Percentiles rank a stretch among this genome's conserved stretches.
Conservation (phyloP, 2,329 filamentous ascomycete genomes). For the Colletotrichum spinosum region DNA sequence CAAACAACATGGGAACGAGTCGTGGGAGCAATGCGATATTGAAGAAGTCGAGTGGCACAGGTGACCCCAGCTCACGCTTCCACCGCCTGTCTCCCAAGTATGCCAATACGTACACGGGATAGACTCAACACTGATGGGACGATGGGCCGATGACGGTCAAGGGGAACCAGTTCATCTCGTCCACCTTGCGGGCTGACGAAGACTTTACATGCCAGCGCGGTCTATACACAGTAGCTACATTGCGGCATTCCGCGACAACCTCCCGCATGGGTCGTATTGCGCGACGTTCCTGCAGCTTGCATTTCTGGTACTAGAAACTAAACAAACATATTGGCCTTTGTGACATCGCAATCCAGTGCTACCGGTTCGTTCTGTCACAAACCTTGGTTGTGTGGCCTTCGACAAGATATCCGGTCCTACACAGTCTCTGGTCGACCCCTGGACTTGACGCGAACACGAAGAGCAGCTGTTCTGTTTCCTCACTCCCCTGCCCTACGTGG, state of each 20-base stretch:
- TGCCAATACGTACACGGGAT: too few species aligned
- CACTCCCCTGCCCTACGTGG: conserved; percentile 5
- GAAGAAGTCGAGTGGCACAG: too few species aligned
- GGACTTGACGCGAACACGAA: conserved; percentile 2
- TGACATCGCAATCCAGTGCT: too few species aligned
- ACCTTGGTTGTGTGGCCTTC: conserved; percentile 3
- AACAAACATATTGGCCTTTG: too few species aligned
- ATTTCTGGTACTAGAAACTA: too few species aligned
- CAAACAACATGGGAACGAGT: too few species aligned
- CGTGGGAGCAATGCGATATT: too few species aligned
- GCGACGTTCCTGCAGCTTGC: conserved; percentile 13
- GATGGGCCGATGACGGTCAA: too few species aligned
- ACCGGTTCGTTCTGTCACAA: not conserved
- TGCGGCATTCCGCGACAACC: conserved; percentile 26
- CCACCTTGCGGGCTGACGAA: conserved; percentile 3
- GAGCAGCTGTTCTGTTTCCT: conserved; percentile 23
- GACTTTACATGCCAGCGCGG: conserved; percentile 26
- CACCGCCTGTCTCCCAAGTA: too few species aligned
- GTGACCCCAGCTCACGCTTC: too few species aligned
- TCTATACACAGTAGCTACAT: conserved; percentile 20
- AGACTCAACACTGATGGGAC: too few species aligned
- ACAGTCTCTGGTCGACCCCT: not conserved
- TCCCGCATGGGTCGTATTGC: not conserved
- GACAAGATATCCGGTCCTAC: not conserved
- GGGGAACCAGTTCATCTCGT: too few species aligned